Evolutionary conservation across 2,329 filamentous ascomycete species (phyloP), one percentile per base, ranked within the genome.

Genomic region (Fusarium irregulare): DNA sequence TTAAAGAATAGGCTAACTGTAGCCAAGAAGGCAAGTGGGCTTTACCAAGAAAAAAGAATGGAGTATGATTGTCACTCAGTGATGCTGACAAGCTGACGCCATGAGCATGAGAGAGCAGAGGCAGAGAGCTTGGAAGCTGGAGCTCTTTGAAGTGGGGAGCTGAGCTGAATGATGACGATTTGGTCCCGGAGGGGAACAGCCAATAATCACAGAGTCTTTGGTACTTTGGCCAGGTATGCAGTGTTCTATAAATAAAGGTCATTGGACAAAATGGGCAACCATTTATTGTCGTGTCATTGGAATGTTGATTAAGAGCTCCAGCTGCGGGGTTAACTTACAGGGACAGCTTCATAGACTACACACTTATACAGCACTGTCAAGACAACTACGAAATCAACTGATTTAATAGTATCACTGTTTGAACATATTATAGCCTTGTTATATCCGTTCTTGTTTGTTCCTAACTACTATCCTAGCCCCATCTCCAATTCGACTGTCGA

Each of bases 1-100:
- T 23, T 44, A 40, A 41, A 54, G 48, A 37, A 28, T 6, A 34
- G 50, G 18, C 23, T 46, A 61, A 41, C 27, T 46, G 53, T 51
- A 45, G 23, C 64, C 59, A 60, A 68, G 60, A 57, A 42, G 37
- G 47, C 21, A 53, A 58, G 56, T 54, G 44, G 51, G 48, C 48
- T 66, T 46, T 59, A 70, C 49, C 55, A 57, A 49, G 48, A 42
- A 58, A 58, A 59, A 53, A 53, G 49, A 53, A 53, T 42, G 49
- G 49, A 53, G 49, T 53, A 20, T 47, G 48, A 23, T 51, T 56
- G 49, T 64, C 49, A 53, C 48, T 63, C 34, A 44, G 55, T 66
- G 60, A 45, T 28, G 66, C 44, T 72, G 65, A 66, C 40, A 62
- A 70, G 68, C 66, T 70, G 61, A 72, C 65, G 45, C 60, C 56